Percentiles rank a stretch among this genome's conserved stretches.
phyloP scores from a whole-genome alignment of 768 basidiomycete species.

The Sporobolomyces roseus region DNA sequence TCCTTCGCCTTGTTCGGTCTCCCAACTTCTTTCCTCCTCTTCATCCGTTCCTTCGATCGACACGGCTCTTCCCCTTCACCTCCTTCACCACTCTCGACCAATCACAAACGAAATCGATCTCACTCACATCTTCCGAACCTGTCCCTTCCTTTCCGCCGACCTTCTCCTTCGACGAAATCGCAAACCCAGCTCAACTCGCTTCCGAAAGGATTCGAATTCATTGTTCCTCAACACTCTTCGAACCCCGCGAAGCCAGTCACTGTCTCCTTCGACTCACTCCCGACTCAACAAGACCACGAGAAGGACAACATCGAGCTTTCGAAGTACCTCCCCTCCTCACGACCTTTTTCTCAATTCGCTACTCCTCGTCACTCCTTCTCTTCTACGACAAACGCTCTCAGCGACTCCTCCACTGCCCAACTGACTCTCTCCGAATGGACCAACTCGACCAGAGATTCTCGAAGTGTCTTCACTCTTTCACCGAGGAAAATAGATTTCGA shows the following conservation, averaged over 20 bases:
- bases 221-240: no score
- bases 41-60: constrained; percentile 6
- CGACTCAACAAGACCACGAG: neutral
- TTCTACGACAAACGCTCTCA: neutral
- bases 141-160: neutral
- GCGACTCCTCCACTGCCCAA: neutral
- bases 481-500: no score
- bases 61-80: neutral
- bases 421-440: neutral
- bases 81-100: neutral
- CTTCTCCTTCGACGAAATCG: neutral
- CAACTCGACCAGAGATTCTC: no score
- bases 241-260: no score
- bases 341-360: neutral
- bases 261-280: no score
- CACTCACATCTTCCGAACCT: constrained; percentile 4
- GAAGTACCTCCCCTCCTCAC: neutral
- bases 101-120: neutral
- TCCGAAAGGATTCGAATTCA: neutral
- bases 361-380: neutral
- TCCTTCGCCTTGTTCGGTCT: constrained; percentile 11
- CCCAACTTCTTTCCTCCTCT: constrained; percentile 5
- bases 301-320: neutral
- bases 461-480: no score
- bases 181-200: neutral